Percentiles rank a stretch among this genome's conserved stretches.
Conservation (phyloP, 2,329 filamentous ascomycete genomes). For the Purpureocillium lavendulum region DNA sequence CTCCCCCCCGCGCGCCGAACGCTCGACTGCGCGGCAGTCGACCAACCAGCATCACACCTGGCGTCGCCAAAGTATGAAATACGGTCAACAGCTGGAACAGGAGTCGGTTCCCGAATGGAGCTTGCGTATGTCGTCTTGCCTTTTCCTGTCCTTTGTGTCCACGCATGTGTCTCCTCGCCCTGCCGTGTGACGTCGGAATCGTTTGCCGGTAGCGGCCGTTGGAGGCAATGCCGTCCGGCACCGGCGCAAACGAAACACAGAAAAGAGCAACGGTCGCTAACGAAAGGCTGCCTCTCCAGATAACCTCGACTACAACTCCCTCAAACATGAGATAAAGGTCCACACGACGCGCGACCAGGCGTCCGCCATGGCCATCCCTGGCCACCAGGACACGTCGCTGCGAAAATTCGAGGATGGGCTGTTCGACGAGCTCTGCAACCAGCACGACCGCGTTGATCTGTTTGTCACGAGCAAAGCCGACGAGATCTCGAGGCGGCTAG, state of each 20-base stretch:
- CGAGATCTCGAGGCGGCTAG: slow-evolving; percentile 63
- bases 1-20: no score
- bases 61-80: slow-evolving; percentile 25
- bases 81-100: slow-evolving; percentile 52
- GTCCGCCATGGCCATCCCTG: slow-evolving; percentile 65
- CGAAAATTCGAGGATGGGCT: slow-evolving; percentile 63
- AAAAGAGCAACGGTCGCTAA: no score
- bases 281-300: slow-evolving; percentile 34
- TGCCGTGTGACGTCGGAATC: no score
- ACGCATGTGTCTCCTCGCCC: not conserved
- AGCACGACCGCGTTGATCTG: slow-evolving; percentile 69
- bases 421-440: slow-evolving; percentile 59
- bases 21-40: not conserved
- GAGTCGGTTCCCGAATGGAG: slow-evolving; percentile 78
- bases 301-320: slow-evolving; percentile 82
- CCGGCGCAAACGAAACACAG: not conserved
- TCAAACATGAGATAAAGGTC: slow-evolving; percentile 77
- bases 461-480: slow-evolving; percentile 75
- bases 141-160: not conserved
- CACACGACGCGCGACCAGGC: slow-evolving; percentile 67
- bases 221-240: no score
- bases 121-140: slow-evolving; percentile 45
- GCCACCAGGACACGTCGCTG: slow-evolving; percentile 53
- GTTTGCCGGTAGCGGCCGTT: no score
- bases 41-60: not conserved